A percentile compares a stretch with the other conserved stretches of the same genome.
Evolutionary conservation across 169 alveolate species (phyloP).

Genomic region (Pseudocohnilembus persalinus): DNA sequence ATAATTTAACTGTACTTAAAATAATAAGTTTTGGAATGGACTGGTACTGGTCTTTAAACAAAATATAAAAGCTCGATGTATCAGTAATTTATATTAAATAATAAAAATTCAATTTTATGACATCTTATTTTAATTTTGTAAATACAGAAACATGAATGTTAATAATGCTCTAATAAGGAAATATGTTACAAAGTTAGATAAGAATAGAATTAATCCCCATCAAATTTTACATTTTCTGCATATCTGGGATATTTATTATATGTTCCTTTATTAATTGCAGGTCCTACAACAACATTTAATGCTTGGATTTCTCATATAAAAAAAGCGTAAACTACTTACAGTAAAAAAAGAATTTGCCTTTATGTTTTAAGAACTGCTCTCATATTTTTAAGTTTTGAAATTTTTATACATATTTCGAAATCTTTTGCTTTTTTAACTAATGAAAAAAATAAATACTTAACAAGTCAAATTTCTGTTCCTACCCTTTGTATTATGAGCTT

Average conservation of each 20-base stretch:
- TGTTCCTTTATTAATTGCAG: conserved; percentile 75
- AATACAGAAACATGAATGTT: conserved; percentile 34
- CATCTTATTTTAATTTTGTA: background rate
- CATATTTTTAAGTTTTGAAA: conserved; percentile 45
- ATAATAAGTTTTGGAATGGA: conserved; percentile 72
- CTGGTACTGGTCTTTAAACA: conserved; percentile 42
- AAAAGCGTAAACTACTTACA: conserved; percentile 28
- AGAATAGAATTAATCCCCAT: conserved; percentile 18
- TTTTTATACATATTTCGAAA: conserved; percentile 54
- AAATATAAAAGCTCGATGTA: background rate
- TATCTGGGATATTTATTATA: conserved; percentile 64
- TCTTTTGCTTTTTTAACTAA: conserved; percentile 57
- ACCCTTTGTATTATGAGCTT: conserved; percentile 21
- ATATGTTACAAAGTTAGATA: conserved; percentile 44
- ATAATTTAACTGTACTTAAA: conserved; percentile 64
- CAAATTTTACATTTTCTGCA: conserved; percentile 44
- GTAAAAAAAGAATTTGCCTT: conserved; percentile 33
- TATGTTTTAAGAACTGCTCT: conserved; percentile 53
- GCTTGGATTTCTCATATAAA: conserved; percentile 62
- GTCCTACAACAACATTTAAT: conserved; percentile 70
- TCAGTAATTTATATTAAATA: background rate
- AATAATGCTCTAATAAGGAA: conserved; percentile 38
- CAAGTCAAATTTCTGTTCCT: conserved; percentile 31
- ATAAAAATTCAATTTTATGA: no score
- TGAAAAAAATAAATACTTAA: conserved; percentile 28